Evolutionary conservation across 768 basidiomycete genomes (phyloP).

Genomic region (Pisolithus marmoratus): DNA sequence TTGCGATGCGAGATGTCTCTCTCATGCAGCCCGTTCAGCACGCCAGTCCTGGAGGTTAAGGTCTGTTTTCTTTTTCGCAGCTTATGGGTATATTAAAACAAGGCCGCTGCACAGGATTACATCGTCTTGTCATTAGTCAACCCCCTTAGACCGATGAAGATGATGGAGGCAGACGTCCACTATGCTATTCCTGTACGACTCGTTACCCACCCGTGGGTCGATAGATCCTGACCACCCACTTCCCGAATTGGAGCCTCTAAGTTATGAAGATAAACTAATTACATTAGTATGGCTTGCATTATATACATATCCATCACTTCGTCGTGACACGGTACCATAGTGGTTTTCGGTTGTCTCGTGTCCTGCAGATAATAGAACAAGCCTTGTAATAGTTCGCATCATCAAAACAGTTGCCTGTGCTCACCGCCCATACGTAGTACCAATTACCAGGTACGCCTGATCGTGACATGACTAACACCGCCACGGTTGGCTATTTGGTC

Average conservation of each 20-base stretch:
- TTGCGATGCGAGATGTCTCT: slow-evolving; percentile 36
- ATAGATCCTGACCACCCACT: slow-evolving; percentile 16
- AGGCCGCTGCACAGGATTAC: slow-evolving; percentile 44
- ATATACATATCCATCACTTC: no score
- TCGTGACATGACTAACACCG: no score
- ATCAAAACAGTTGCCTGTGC: no score
- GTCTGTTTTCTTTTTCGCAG: slow-evolving; percentile 26
- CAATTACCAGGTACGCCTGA: no score
- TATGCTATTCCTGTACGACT: slow-evolving; percentile 53
- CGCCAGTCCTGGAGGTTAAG: slow-evolving; percentile 43
- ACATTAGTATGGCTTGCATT: no score
- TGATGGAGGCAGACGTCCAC: slow-evolving; percentile 35
- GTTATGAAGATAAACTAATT: not conserved
- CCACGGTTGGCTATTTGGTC: no score
- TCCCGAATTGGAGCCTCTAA: not conserved
- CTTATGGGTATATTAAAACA: not conserved
- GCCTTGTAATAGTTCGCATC: no score
- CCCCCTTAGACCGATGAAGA: slow-evolving; percentile 26
- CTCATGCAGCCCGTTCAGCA: slow-evolving; percentile 44
- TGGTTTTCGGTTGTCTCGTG: no score
- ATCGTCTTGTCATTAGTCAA: slow-evolving; percentile 45
- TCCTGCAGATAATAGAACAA: no score
- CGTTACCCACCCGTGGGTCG: slow-evolving; percentile 54
- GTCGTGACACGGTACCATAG: no score
- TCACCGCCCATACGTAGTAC: no score